Evolutionary conservation across 805 yeast species (phyloP).

Genomic region (Komagataella pseudopastoris): DNA sequence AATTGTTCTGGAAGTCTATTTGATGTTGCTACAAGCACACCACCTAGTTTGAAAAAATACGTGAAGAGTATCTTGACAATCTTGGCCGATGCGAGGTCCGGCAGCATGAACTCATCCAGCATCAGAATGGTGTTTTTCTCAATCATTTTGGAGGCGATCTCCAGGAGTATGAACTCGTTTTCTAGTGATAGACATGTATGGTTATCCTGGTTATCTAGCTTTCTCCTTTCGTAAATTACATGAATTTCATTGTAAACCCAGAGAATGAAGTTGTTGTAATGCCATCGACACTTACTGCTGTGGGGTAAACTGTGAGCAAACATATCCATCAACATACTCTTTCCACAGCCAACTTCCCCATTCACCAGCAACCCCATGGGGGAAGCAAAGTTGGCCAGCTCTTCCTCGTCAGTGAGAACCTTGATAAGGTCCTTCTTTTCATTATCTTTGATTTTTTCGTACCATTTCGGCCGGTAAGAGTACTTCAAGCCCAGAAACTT

Average conservation of each 20-base stretch:
- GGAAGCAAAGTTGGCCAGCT: conserved; percentile 33
- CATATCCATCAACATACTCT: conserved; percentile 60
- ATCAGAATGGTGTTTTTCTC: conserved; percentile 41
- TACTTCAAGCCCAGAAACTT: conserved; percentile 13
- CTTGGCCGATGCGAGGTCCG: conserved; percentile 65
- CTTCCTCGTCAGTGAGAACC: conserved; percentile 48
- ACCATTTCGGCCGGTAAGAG: conserved; percentile 18
- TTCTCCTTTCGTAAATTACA: conserved; percentile 30
- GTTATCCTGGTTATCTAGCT: conserved; percentile 16
- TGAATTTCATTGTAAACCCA: conserved; percentile 59
- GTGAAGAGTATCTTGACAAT: conserved; percentile 52
- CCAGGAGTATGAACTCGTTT: conserved; percentile 51
- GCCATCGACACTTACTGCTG: conserved; percentile 54
- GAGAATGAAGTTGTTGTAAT: conserved; percentile 54
- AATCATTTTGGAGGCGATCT: conserved; percentile 54
- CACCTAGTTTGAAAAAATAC: conserved; percentile 60
- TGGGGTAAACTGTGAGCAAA: conserved; percentile 57
- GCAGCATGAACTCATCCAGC: conserved; percentile 66
- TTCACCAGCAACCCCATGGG: conserved; percentile 54
- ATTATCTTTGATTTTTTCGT: conserved; percentile 1
- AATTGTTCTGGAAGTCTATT: conserved; percentile 62
- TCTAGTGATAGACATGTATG: conserved; percentile 26
- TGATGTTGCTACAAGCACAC: conserved; percentile 63
- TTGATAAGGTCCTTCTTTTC: conserved; percentile 26
- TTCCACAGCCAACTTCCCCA: conserved; percentile 67